These are phyloP conservation scores for Nissolia schottii DNA, from an alignment of 306 rosid genomes.

Conservation along the genomic window DNA sequence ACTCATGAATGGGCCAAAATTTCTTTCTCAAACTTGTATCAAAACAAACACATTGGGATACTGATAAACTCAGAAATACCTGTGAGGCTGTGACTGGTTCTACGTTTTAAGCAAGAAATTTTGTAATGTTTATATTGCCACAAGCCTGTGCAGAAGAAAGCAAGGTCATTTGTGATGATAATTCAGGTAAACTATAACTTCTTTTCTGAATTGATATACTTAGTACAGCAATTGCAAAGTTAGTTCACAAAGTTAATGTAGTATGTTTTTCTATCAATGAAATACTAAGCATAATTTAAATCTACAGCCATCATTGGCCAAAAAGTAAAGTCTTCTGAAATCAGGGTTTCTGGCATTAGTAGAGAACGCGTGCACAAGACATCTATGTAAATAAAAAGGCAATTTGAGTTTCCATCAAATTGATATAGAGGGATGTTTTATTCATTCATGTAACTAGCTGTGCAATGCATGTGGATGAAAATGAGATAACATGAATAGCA, in stretches of 20 bases:
- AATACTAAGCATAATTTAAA: neutral
- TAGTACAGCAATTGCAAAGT: neutral
- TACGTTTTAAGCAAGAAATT: neutral
- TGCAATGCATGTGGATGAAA: neutral
- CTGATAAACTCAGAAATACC: neutral
- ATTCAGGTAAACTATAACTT: neutral
- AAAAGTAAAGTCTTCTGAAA: neutral
- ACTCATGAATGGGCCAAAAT: neutral
- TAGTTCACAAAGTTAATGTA: neutral
- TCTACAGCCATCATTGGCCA: neutral
- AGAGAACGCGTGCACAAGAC: neutral
- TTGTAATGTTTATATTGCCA: neutral
- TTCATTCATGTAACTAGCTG: neutral
- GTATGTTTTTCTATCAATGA: neutral
- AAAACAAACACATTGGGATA: neutral
- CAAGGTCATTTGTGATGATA: neutral
- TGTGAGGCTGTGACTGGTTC: neutral
- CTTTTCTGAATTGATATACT: neutral
- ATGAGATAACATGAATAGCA: conserved; percentile 14
- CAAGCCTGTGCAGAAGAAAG: neutral
- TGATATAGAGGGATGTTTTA: neutral
- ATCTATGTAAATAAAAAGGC: neutral
- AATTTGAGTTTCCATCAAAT: neutral
- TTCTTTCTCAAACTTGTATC: neutral
- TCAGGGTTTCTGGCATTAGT: neutral